A percentile compares a stretch with the other conserved stretches of the same genome.
phyloP scores from a whole-genome alignment of 169 alveolate genomes.

The Plasmodium coatneyi region DNA sequence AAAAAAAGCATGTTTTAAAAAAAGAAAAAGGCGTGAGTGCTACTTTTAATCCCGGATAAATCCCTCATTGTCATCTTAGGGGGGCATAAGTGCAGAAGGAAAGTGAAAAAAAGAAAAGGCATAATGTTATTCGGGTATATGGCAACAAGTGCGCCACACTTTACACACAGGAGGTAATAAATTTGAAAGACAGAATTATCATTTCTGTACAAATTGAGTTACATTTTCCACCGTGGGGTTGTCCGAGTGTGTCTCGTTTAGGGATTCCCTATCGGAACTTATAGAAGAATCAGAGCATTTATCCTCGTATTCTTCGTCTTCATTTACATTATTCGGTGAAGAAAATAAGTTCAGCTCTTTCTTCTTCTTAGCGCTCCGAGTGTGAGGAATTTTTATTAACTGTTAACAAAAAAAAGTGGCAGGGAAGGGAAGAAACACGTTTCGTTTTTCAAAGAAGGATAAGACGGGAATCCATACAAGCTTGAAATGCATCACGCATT shows the following conservation, averaged over 20 bases:
- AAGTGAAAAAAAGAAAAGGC: not conserved
- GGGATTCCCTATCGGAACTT: slow-evolving; percentile 42
- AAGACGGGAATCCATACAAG: not conserved
- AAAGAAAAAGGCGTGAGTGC: not conserved
- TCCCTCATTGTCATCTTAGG: slow-evolving; percentile 17
- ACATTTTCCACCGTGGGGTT: slow-evolving; percentile 34
- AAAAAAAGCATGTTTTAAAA: not conserved
- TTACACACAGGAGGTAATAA: not conserved
- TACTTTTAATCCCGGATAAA: slow-evolving; percentile 30
- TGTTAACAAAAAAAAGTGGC: not conserved
- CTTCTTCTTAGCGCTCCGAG: slow-evolving; percentile 18
- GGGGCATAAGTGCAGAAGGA: not conserved
- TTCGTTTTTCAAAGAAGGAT: not conserved
- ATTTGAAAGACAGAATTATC: not conserved
- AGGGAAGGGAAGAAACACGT: not conserved
- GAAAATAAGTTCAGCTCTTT: slow-evolving; percentile 67
- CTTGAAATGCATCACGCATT: not conserved
- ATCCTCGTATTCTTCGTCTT: slow-evolving; percentile 32
- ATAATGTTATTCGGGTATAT: not conserved
- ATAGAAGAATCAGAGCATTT: slow-evolving; percentile 48
- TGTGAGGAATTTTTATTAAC: slow-evolving; percentile 48
- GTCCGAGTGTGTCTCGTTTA: slow-evolving; percentile 23
- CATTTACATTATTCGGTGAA: slow-evolving; percentile 42
- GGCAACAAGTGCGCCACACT: not conserved
- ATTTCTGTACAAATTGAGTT: not conserved